phyloP scores from a whole-genome alignment of 768 basidiomycete species.

The Candolleomyces aberdarensis region DNA sequence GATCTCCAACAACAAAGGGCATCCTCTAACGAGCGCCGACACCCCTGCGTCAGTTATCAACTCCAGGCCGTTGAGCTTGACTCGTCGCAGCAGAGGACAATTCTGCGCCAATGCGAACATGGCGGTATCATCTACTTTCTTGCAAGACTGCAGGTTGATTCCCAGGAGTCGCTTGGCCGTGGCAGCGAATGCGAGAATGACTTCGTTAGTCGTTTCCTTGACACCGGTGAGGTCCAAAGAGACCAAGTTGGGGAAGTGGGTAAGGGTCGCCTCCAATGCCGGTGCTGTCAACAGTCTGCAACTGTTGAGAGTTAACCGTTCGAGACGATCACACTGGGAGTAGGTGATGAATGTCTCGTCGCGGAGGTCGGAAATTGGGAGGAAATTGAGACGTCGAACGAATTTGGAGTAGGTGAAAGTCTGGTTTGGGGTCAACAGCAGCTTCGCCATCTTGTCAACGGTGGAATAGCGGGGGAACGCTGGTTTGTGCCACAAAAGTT shows the following conservation, averaged over 20 bases:
- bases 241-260: conserved; percentile 71
- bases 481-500: conserved; percentile 93
- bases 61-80: conserved; percentile 82
- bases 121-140: conserved; percentile 72
- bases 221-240: conserved; percentile 85
- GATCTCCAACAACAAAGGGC: conserved; percentile 88
- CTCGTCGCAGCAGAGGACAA: conserved; percentile 78
- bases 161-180: conserved; percentile 81
- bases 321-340: conserved; percentile 72
- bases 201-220: conserved; percentile 60
- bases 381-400: conserved; percentile 89
- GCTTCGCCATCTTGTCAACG: conserved; percentile 73
- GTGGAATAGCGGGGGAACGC: conserved; percentile 65
- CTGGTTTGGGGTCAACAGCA: conserved; percentile 60
- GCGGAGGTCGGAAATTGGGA: conserved; percentile 62
- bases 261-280: conserved; percentile 61
- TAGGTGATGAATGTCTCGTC: conserved; percentile 75
- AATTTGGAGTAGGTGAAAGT: conserved; percentile 88
- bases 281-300: conserved; percentile 67
- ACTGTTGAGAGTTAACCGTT: conserved; percentile 84
- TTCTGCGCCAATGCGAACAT: conserved; percentile 71
- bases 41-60: conserved; percentile 75
- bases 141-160: conserved; percentile 86
- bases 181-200: conserved; percentile 67
- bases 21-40: conserved; percentile 69